Evolutionary conservation across 306 rosid genomes (phyloP), one percentile per base, ranked within the genome.

Genomic region (Cucurbita moschata): DNA sequence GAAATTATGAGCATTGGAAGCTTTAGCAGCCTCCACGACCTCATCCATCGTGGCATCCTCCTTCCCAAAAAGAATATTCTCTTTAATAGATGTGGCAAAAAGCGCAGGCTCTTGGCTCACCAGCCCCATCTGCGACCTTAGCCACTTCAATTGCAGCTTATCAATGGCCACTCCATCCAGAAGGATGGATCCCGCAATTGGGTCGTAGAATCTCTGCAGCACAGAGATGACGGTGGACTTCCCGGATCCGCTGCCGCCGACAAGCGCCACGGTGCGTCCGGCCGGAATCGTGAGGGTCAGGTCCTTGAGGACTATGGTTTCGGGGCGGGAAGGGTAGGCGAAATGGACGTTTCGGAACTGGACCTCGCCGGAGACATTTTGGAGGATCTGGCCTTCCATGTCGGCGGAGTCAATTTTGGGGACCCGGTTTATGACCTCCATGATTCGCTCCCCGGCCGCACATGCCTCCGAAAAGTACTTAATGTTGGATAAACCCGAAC

Each of bases 71-170:
- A 94, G 82, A 69, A 94, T 81, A 76, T 94, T 94, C 80, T 94
- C 96, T 37, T 74, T 89, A 72, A 94, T 89, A 59, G 82, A 82
- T 4, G 98, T 90, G 3, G 90, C 98, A 68, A 94, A 94, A 1
- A 94, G 82, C 5, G 89, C 94, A 8, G 98, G 98, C 73, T 94
- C 98, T 68, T 94, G 98, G 74, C 98, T 94, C 8, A 94, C 97
- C 79, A 94, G 72, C 0, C 98, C 98, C 97, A 94, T 86, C 37
- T 90, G 95, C 6, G 95, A 90, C 49, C 98, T 83, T 23, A 94
- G 40, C 98, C 98, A 90, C 75, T 87, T 87, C 19, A 94, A 86
- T 65, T 89, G 96, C 51, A 89, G 57, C 81, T 55, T 85, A 5
- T 83, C 74, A 44, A 87, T 83, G 43, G 80, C 75, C 21, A 94